Percentiles rank a stretch among this genome's conserved stretches.
phyloP scores from a whole-genome alignment of 2,329 filamentous ascomycete species.

The Ophiocordyceps camponoti-leonardi region DNA sequence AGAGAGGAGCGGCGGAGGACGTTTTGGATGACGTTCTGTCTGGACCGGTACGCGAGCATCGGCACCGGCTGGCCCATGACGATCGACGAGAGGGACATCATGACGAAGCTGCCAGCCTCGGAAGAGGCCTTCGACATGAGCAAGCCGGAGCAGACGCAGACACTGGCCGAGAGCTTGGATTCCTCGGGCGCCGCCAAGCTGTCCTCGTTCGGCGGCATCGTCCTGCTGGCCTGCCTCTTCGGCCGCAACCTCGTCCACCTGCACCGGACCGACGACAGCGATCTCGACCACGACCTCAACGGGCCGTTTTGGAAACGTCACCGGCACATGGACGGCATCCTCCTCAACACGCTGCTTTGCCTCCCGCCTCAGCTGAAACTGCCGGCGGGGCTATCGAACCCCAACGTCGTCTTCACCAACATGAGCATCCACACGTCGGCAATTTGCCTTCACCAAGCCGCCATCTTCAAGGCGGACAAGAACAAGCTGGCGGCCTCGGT shows the following conservation, averaged over 20 bases:
- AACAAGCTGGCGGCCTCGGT: conserved; percentile 62
- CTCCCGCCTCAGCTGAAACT: conserved; percentile 70
- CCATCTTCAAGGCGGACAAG: conserved; percentile 93
- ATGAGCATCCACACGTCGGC: conserved; percentile 95
- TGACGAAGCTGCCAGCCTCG: conserved; percentile 66
- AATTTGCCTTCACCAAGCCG: conserved; percentile 94
- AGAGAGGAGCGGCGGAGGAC: conserved; percentile 78
- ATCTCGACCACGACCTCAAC: conserved; percentile 74
- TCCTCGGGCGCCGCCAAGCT: conserved; percentile 57
- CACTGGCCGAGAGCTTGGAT: conserved; percentile 51
- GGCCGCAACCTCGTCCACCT: conserved; percentile 83
- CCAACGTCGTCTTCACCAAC: conserved; percentile 84
- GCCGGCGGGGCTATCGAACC: conserved; percentile 54
- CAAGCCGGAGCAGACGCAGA: conserved; percentile 52
- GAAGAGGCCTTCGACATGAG: conserved; percentile 77
- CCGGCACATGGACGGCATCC: conserved; percentile 70
- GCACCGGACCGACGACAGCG: conserved; percentile 67
- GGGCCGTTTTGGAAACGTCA: conserved; percentile 95
- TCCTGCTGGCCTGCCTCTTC: conserved; percentile 77
- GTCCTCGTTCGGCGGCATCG: conserved; percentile 62
- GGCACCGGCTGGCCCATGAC: conserved; percentile 96
- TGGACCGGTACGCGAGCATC: conserved; percentile 86
- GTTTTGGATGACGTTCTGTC: conserved; percentile 87
- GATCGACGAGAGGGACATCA: conserved; percentile 79
- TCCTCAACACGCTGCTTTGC: conserved; percentile 71